A percentile compares a stretch with the other conserved stretches of the same genome.
These are phyloP conservation scores for Sclerospora graminicola DNA, from an alignment of 352 stramenopile genomes.

Conservation along the genomic window DNA sequence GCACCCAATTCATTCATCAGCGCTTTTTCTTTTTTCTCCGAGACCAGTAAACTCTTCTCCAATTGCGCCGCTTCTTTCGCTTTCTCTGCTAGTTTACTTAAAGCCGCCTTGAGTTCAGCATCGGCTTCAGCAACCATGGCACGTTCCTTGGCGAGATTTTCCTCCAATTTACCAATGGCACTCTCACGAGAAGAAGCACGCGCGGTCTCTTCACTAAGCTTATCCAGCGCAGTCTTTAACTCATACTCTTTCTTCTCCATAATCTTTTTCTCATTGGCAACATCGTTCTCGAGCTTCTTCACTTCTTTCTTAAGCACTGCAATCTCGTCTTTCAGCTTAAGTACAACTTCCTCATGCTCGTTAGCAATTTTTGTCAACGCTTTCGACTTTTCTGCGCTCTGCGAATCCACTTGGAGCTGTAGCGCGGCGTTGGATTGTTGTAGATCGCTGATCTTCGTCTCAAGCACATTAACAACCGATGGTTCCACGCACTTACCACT, in stretches of 20 bases:
- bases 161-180: slow-evolving; percentile 16
- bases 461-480: slow-evolving; percentile 25
- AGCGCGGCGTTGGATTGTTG: slow-evolving; percentile 29
- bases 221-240: slow-evolving; percentile 8
- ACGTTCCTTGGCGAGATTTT: slow-evolving; percentile 16
- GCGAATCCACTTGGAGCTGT: slow-evolving; percentile 28
- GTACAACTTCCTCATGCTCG: slow-evolving; percentile 24
- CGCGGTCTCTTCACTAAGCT: slow-evolving; percentile 8
- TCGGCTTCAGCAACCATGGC: slow-evolving; percentile 6
- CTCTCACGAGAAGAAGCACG: neutral
- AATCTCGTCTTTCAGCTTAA: slow-evolving; percentile 21
- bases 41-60: slow-evolving; percentile 14
- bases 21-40: slow-evolving; percentile 53
- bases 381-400: slow-evolving; percentile 25
- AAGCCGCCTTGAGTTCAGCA: slow-evolving; percentile 24
- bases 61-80: slow-evolving; percentile 17
- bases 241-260: slow-evolving; percentile 9
- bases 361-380: slow-evolving; percentile 24
- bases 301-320: slow-evolving; percentile 13
- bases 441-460: slow-evolving; percentile 36
- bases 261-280: slow-evolving; percentile 6
- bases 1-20: slow-evolving; percentile 42
- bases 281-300: slow-evolving; percentile 6
- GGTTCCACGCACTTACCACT: slow-evolving; percentile 21
- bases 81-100: slow-evolving; percentile 23